Base-by-base conservation (phyloP, 176 grass and related monocot species). In the Lolium perenne region DNA sequence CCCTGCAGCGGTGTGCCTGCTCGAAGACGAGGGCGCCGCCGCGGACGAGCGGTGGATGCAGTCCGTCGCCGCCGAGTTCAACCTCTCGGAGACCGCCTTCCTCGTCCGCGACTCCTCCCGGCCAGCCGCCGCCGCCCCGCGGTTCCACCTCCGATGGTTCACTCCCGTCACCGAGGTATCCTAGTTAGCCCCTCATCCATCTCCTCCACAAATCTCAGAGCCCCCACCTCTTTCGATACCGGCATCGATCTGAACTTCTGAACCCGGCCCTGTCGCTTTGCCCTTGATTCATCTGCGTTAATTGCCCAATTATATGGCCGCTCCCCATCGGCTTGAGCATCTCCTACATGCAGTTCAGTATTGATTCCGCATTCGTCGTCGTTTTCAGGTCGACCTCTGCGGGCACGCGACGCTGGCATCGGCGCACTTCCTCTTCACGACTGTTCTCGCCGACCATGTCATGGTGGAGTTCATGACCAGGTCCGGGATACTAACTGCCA, bases 41-140 rank as follows among this genome's bases (percentile, higher is more conserved):
- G 84, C 74, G 6, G 85, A 91, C 71, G 92, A 89, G 43, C 75
- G 71, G 32, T 95, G 95, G 95, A 88, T 98, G 93, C 87, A 88
- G 68, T 85, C 84, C 60, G 89, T 98, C 35, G 93, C 95, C 64
- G 46, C 50, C 55, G 95, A 98, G 67, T 98, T 98, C 90, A 95
- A 95, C 87, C 65, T 93, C 81, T 81, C 85, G 9, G 17, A 84
- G 46, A 92, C 93, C 26, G 78, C 77, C 74, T 94, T 87, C 88
- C 82, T 97, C 26, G 15, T 80, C 70, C 84, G 49, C 23, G 76
- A 77, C 50, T n/a, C 20, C 71, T 12, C 84, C 46, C 71, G 45
- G 5, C 0, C 67, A 7, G 10, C 78, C 51, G 35, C 38, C 32
- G 72, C 80, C 79, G 70, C 32, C 13, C 86, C 83, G 0, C 77